phyloP scores from a whole-genome alignment of 2,329 filamentous ascomycete genomes.

The Metarhizium rileyi region DNA sequence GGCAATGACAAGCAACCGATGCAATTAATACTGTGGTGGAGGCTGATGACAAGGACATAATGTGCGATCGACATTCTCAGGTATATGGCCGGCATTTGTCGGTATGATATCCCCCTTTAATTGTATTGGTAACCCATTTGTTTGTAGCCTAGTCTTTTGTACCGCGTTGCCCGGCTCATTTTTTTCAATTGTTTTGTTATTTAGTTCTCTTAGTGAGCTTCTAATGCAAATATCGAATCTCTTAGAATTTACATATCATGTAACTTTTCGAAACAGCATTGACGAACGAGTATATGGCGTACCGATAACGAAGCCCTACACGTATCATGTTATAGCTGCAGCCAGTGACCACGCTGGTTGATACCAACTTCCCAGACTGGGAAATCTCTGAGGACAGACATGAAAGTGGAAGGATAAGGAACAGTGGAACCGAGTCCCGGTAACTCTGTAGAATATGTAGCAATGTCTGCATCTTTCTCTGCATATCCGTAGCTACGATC shows the following conservation, averaged over 20 bases:
- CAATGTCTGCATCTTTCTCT: no score
- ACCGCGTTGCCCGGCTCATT: constrained; percentile 15
- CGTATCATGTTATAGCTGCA: no score
- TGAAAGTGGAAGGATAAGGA: no score
- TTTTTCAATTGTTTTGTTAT: constrained; percentile 33
- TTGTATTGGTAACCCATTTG: constrained; percentile 19
- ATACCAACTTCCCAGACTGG: no score
- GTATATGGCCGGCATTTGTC: constrained; percentile 7
- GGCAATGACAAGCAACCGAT: constrained; percentile 9
- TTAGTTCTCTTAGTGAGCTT: constrained; percentile 49
- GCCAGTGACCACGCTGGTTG: no score
- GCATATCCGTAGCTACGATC: no score
- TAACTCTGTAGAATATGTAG: no score
- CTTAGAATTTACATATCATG: constrained; percentile 11
- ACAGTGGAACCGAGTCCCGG: no score
- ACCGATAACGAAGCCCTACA: no score
- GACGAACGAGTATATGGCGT: no score
- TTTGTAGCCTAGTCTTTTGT: constrained; percentile 18
- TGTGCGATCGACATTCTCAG: constrained; percentile 13
- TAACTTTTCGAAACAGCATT: no score
- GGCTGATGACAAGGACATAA: constrained; percentile 6
- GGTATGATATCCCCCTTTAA: constrained; percentile 10
- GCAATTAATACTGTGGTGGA: constrained; percentile 8
- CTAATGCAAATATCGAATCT: constrained; percentile 54
- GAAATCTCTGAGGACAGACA: no score